Conservation (phyloP, 352 stramenopile species). For the Globisporangium cystogenes region DNA sequence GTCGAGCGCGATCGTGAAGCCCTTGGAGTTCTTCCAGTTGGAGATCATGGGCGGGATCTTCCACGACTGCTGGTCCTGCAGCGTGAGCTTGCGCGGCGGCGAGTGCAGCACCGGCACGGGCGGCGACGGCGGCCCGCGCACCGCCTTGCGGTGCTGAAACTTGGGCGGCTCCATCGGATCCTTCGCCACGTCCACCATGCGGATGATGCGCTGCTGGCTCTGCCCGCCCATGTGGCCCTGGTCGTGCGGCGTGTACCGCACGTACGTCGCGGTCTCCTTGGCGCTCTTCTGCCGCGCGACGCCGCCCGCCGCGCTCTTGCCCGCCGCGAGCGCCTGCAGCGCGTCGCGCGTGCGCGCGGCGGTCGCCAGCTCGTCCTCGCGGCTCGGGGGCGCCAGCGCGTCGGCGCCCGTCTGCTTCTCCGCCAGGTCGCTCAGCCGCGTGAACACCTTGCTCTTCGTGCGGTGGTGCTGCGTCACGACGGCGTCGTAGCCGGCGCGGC, state of each 20-base stretch:
- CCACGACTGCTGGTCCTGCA: slow-evolving; percentile 95
- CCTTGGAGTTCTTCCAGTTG: slow-evolving; percentile 99
- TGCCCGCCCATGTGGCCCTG: slow-evolving; percentile 51
- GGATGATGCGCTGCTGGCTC: slow-evolving; percentile 94
- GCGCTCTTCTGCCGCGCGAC: slow-evolving; percentile 89
- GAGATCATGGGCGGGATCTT: slow-evolving; percentile 99
- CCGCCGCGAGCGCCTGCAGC: slow-evolving; percentile 86
- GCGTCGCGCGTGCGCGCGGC: slow-evolving; percentile 75
- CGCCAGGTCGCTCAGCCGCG: slow-evolving; percentile 90
- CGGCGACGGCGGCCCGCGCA: slow-evolving; percentile 83
- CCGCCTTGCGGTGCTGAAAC: slow-evolving; percentile 98
- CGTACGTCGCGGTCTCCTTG: slow-evolving; percentile 78
- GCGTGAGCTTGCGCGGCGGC: slow-evolving; percentile 90
- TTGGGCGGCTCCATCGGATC: slow-evolving; percentile 99
- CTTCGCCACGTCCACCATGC: slow-evolving; percentile 97
- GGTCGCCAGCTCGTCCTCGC: slow-evolving; percentile 70
- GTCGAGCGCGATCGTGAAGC: slow-evolving; percentile 99
- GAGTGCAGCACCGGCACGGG: slow-evolving; percentile 91
- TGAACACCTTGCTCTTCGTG: slow-evolving; percentile 94
- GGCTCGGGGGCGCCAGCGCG: slow-evolving; percentile 29
- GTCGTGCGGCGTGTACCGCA: slow-evolving; percentile 83
- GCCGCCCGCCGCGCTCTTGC: slow-evolving; percentile 87
- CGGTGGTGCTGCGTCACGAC: slow-evolving; percentile 96
- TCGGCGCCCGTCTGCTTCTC: slow-evolving; percentile 78
- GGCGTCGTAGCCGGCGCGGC: slow-evolving; percentile 91